phyloP scores from a whole-genome alignment of 2,329 filamentous ascomycete genomes.

The Aureobasidium sp. region DNA sequence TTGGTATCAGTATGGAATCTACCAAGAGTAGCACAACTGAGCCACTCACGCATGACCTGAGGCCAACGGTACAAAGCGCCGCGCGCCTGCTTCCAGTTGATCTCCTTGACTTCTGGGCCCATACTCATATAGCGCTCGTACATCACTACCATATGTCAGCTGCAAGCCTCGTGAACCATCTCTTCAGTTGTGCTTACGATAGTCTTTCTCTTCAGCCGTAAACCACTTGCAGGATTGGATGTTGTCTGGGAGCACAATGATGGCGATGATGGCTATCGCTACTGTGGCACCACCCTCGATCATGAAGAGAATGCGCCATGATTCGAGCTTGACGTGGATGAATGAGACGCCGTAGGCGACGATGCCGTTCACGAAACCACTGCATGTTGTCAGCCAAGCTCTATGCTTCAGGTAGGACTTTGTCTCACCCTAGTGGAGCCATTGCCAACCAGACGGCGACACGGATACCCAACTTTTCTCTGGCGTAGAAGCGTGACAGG shows the following conservation, averaged over 20 bases:
- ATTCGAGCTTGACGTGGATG: slow-evolving; percentile 11
- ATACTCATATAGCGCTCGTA: slow-evolving; percentile 14
- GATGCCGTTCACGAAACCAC: slow-evolving; percentile 13
- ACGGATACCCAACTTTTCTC: slow-evolving; percentile 12
- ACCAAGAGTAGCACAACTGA: background rate
- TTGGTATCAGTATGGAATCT: background rate
- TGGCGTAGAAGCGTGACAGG: slow-evolving; percentile 12
- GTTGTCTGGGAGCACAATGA: slow-evolving; percentile 19
- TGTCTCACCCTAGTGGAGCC: slow-evolving; percentile 12
- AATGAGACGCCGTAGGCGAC: slow-evolving; percentile 12
- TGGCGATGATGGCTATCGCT: slow-evolving; percentile 18
- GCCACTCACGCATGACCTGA: slow-evolving; percentile 11
- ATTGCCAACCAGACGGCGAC: slow-evolving; percentile 14
- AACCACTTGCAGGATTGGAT: background rate
- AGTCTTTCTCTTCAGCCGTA: slow-evolving; percentile 8
- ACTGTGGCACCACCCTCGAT: slow-evolving; percentile 24
- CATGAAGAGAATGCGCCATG: slow-evolving; percentile 19
- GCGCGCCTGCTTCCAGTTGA: slow-evolving; percentile 14
- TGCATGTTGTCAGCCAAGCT: background rate
- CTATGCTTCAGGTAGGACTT: background rate
- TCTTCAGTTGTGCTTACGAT: background rate
- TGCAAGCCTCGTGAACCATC: background rate
- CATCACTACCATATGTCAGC: slow-evolving; percentile 11
- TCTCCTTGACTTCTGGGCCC: slow-evolving; percentile 12
- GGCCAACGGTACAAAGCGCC: slow-evolving; percentile 14